phyloP scores from a whole-genome alignment of 2,329 filamentous ascomycete species.

The Neoarthrinium moseri region DNA sequence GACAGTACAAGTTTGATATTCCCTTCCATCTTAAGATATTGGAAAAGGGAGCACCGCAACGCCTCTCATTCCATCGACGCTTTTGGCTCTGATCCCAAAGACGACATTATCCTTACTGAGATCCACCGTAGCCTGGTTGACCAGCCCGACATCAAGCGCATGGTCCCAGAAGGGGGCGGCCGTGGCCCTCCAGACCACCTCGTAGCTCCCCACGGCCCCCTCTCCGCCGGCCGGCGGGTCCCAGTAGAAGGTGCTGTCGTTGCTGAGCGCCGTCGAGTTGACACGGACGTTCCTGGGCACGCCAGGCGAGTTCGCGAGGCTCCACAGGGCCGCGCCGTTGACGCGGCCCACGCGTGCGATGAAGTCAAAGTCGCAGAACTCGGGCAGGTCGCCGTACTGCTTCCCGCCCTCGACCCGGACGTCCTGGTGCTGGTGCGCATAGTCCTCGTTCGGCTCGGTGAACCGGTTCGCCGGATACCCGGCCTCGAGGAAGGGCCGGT shows the following conservation, averaged over 20 bases:
- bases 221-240: slow-evolving; percentile 31
- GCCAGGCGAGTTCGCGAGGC: slow-evolving; percentile 49
- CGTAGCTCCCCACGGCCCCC: slow-evolving; percentile 43
- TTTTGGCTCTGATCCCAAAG: slow-evolving; percentile 49
- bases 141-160: slow-evolving; percentile 45
- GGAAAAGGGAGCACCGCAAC: slow-evolving; percentile 30
- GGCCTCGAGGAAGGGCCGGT: slow-evolving; percentile 52
- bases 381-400: slow-evolving; percentile 53
- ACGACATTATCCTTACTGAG: slow-evolving; percentile 58
- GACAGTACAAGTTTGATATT: no score
- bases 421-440: slow-evolving; percentile 57
- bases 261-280: slow-evolving; percentile 43
- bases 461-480: slow-evolving; percentile 55
- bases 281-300: slow-evolving; percentile 47
- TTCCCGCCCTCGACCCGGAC: slow-evolving; percentile 45
- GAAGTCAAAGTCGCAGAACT: slow-evolving; percentile 58
- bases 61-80: slow-evolving; percentile 22
- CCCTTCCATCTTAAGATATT: slow-evolving; percentile 6
- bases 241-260: slow-evolving; percentile 51
- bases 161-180: slow-evolving; percentile 50
- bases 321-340: slow-evolving; percentile 54
- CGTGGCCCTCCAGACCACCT: slow-evolving; percentile 55
- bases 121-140: slow-evolving; percentile 40
- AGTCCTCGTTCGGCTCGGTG: slow-evolving; percentile 58
- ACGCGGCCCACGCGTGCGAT: slow-evolving; percentile 52